Percentiles rank a stretch among this genome's conserved stretches.
phyloP scores from a whole-genome alignment of 331 rosid species.

The Quercus lobata region DNA sequence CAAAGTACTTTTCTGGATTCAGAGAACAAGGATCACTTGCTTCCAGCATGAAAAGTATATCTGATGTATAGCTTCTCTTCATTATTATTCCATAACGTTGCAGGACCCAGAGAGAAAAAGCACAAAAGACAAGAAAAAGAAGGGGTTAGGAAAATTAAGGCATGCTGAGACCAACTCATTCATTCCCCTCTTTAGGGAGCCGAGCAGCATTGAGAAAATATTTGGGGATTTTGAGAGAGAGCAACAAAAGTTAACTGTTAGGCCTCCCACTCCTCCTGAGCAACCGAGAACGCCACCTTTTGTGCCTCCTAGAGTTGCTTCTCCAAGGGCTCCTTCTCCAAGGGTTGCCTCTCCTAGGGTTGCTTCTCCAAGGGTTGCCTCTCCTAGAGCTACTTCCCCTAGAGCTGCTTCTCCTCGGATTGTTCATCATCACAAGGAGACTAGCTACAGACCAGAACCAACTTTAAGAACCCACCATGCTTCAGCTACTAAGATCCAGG shows the following conservation, averaged over 20 bases:
- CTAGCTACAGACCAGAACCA: slow-evolving; percentile 58
- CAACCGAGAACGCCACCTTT: slow-evolving; percentile 55
- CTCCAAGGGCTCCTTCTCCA: slow-evolving; percentile 53
- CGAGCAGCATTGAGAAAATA: slow-evolving; percentile 93
- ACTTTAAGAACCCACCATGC: slow-evolving; percentile 55
- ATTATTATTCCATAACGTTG: slow-evolving; percentile 9
- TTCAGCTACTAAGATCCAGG: slow-evolving; percentile 86
- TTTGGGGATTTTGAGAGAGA: slow-evolving; percentile 94
- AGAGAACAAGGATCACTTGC: background rate
- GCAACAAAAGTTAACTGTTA: slow-evolving; percentile 49
- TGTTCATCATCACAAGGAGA: slow-evolving; percentile 50
- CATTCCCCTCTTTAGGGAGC: slow-evolving; percentile 85
- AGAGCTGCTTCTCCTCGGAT: slow-evolving; percentile 50
- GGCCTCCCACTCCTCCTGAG: slow-evolving; percentile 70
- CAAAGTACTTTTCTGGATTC: background rate
- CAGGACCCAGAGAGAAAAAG: slow-evolving; percentile 69
- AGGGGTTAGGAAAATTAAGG: slow-evolving; percentile 60
- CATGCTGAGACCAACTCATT: slow-evolving; percentile 79
- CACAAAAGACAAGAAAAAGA: slow-evolving; percentile 79
- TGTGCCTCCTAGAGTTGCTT: slow-evolving; percentile 48
- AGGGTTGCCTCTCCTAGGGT: slow-evolving; percentile 44
- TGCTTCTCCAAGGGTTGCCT: slow-evolving; percentile 31
- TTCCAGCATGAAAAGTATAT: slow-evolving; percentile 3
- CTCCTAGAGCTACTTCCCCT: slow-evolving; percentile 45
- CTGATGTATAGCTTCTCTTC: slow-evolving; percentile 4